Base-by-base conservation (phyloP, 2,329 filamentous ascomycete genomes). In the Harringtonia aguacate region DNA sequence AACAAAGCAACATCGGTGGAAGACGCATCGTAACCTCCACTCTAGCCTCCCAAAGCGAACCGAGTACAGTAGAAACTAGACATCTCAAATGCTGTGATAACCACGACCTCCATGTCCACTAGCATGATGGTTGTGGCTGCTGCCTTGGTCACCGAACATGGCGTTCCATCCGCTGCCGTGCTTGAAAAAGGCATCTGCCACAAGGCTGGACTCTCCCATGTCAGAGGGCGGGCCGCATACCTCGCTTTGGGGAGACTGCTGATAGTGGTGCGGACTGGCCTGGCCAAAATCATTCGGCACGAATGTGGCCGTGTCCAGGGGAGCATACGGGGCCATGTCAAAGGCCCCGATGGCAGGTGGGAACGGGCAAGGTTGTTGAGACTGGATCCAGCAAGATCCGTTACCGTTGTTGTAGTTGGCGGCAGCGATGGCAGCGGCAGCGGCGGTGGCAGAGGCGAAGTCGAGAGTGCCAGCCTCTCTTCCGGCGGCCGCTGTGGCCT, bases 391-490 rank as follows among this genome's bases (percentile, higher is more conserved):
- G 3, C 37, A 28, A 13, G 40, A 22, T 4, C 15, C 30, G 5
- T 35, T 21, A 15, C 31, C 22, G 30, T 31, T 39, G 18, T 24
- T 22, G n/a, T 41, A 27, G 17, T 45, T 21, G 21, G 31, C 18
- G 3, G 27, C 35, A 8, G 38, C 39, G 3, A 30, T 17, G 4
- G 38, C 35, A 4, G 35, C 43, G 2, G 43, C 18, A 8, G 30
- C 29, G 5, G 36, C 39, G 22, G 40, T 33, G n/a, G 41, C 36
- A 9, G 38, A 20, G 45, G 56, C n/a, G 41, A 60, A 57, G 43
- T 60, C 57, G 44, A 63, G 61, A 27, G 48, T 17, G 22, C 5
- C 18, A 22, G 10, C 2, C 13, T 13, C 38, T 30, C 24, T 17
- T 15, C 14, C 38, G 4, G n/a, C 62, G 59, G 48, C 48, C 53